Conservation (phyloP, 768 basidiomycete species). For the Lentinus tigrinus region DNA sequence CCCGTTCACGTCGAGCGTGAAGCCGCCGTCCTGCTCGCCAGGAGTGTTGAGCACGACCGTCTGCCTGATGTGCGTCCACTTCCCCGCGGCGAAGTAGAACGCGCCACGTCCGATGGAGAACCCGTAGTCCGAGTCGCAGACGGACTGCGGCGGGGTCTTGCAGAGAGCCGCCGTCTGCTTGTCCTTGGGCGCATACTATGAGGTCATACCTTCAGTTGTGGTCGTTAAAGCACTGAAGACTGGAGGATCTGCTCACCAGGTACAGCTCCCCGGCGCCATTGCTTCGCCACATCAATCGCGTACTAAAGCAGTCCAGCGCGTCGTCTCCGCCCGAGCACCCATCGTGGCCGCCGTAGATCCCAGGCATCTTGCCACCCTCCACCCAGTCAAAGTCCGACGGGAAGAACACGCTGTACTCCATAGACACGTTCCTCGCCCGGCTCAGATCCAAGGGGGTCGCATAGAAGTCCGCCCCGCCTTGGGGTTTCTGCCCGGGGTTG, state of each 20-base stretch:
- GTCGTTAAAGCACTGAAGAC: neutral
- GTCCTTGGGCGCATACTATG: constrained; percentile 73
- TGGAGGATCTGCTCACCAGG: constrained; percentile 44
- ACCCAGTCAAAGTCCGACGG: constrained; percentile 75
- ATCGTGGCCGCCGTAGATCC: constrained; percentile 67
- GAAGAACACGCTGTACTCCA: constrained; percentile 77
- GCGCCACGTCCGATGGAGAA: constrained; percentile 74
- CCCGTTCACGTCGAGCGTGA: constrained; percentile 66
- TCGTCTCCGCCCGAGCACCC: constrained; percentile 72
- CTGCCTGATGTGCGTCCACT: constrained; percentile 74
- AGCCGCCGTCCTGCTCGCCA: constrained; percentile 64
- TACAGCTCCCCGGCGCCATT: constrained; percentile 75
- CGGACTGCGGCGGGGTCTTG: constrained; percentile 49
- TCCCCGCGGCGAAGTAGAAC: constrained; percentile 58
- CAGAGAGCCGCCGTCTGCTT: constrained; percentile 65
- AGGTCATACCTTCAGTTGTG: neutral
- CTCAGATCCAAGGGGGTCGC: constrained; percentile 46
- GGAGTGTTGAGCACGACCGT: constrained; percentile 74
- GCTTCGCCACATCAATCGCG: constrained; percentile 79
- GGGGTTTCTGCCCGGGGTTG: constrained; percentile 61
- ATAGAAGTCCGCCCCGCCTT: constrained; percentile 76
- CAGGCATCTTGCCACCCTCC: constrained; percentile 81
- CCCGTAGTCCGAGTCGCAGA: constrained; percentile 67
- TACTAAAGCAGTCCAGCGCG: constrained; percentile 79
- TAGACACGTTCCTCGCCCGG: constrained; percentile 49